phyloP scores from a whole-genome alignment of 129 eudicot species.

The Tagetes patula region DNA sequence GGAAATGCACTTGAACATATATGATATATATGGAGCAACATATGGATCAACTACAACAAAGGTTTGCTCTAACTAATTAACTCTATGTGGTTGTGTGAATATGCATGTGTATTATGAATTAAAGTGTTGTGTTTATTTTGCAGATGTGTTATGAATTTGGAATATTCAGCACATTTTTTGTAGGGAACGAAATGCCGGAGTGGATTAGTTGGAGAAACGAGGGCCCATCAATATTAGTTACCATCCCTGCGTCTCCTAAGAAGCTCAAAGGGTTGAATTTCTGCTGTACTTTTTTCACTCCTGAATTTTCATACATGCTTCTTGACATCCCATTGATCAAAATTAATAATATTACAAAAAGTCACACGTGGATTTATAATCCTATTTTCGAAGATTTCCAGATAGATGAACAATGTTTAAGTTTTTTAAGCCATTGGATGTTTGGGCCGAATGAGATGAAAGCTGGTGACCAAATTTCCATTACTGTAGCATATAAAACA shows the following conservation, averaged over 20 bases:
- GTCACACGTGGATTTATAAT: not conserved
- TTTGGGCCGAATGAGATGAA: conserved; percentile 13
- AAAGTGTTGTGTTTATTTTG: not conserved
- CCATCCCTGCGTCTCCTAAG: conserved; percentile 7
- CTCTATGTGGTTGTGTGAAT: not conserved
- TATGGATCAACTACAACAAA: too few species aligned
- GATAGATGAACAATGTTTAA: not conserved
- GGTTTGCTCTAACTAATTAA: not conserved
- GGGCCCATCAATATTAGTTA: conserved; percentile 8
- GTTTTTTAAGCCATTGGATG: conserved; percentile 2
- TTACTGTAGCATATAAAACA: not conserved
- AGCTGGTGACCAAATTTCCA: not conserved
- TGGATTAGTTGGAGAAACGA: not conserved
- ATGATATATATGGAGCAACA: not conserved
- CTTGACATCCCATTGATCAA: not conserved
- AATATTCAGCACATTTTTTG: not conserved
- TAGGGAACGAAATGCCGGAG: not conserved
- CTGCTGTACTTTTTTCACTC: not conserved
- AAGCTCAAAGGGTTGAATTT: conserved; percentile 11
- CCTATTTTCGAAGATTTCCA: not conserved
- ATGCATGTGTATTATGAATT: not conserved
- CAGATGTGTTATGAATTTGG: conserved; percentile 7
- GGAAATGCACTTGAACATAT: not conserved
- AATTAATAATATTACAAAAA: conserved; percentile 4
- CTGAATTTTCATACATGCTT: too few species aligned